A percentile compares a stretch with the other conserved stretches of the same genome.
These are phyloP conservation scores for Kodamaea leandrae DNA, from an alignment of 805 yeast species.

Conservation along the genomic window DNA sequence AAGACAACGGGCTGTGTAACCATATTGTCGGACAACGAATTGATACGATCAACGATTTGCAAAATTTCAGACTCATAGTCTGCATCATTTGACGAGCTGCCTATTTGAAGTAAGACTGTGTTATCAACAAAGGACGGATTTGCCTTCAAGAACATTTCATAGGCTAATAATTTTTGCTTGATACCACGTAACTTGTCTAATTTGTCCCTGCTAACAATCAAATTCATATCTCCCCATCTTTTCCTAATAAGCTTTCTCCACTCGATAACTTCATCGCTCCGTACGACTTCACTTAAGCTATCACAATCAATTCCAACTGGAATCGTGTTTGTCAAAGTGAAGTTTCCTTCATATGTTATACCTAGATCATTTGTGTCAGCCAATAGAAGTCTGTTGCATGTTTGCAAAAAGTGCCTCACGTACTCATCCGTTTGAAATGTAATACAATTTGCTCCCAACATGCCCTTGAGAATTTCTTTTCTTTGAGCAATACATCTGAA, in stretches of 20 bases:
- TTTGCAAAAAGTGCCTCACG: slow-evolving; percentile 89
- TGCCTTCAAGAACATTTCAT: slow-evolving; percentile 68
- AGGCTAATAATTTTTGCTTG: slow-evolving; percentile 82
- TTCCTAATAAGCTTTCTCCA: slow-evolving; percentile 73
- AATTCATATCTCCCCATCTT: slow-evolving; percentile 68
- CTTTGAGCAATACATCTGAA: slow-evolving; percentile 92
- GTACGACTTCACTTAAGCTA: slow-evolving; percentile 46
- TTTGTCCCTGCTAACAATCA: slow-evolving; percentile 87
- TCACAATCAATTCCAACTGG: slow-evolving; percentile 81
- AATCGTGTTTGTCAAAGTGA: slow-evolving; percentile 53
- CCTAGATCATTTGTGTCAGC: slow-evolving; percentile 74
- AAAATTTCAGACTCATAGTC: slow-evolving; percentile 72
- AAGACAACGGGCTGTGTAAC: slow-evolving; percentile 79
- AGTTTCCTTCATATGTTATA: slow-evolving; percentile 57
- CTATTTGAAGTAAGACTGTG: slow-evolving; percentile 80
- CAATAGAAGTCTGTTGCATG: slow-evolving; percentile 77
- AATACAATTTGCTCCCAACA: slow-evolving; percentile 84
- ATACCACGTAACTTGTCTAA: slow-evolving; percentile 85
- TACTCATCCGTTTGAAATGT: slow-evolving; percentile 92
- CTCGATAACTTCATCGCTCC: slow-evolving; percentile 49
- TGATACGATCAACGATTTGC: slow-evolving; percentile 80
- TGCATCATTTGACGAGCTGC: slow-evolving; percentile 55
- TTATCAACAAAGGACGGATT: slow-evolving; percentile 69
- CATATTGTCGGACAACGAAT: slow-evolving; percentile 68
- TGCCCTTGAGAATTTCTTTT: slow-evolving; percentile 68